Evolutionary conservation across 305 asterid genomes (phyloP).

Genomic region (Lippia alba): DNA sequence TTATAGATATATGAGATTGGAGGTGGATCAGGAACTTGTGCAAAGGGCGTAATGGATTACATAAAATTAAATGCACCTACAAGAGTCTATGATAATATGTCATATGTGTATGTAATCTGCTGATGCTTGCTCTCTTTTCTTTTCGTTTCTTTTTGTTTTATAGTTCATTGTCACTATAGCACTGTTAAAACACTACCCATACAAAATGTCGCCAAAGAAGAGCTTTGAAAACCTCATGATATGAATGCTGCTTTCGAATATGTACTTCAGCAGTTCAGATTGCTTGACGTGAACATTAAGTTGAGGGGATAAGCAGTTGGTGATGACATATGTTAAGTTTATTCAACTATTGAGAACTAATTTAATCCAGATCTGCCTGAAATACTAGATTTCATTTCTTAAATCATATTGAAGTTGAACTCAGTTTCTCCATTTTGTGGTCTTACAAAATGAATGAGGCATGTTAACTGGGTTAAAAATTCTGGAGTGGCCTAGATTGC

Average conservation of each 20-base stretch:
- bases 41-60: constrained; percentile 97
- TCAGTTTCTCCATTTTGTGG: not conserved
- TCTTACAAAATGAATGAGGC: constrained; percentile 16
- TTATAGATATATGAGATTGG: constrained; percentile 96
- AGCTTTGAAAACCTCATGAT: constrained; percentile 3
- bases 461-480: constrained; percentile 21
- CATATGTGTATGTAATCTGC: constrained; percentile 66
- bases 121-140: constrained; percentile 4
- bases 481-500: constrained; percentile 21
- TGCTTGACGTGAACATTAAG: constrained; percentile 2
- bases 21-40: constrained; percentile 99
- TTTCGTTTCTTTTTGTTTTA: not conserved
- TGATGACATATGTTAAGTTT: constrained; percentile 5
- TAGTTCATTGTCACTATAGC: not conserved
- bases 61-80: constrained; percentile 91
- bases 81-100: constrained; percentile 86
- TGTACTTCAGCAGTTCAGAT: not conserved
- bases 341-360: constrained; percentile 13
- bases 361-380: constrained; percentile 10
- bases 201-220: not conserved
- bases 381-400: constrained; percentile 16
- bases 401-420: constrained; percentile 11
- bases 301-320: not conserved
- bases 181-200: constrained; percentile 15
- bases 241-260: constrained; percentile 1